phyloP scores from a whole-genome alignment of 2,329 filamentous ascomycete genomes.

The Colletotrichum siamense region DNA sequence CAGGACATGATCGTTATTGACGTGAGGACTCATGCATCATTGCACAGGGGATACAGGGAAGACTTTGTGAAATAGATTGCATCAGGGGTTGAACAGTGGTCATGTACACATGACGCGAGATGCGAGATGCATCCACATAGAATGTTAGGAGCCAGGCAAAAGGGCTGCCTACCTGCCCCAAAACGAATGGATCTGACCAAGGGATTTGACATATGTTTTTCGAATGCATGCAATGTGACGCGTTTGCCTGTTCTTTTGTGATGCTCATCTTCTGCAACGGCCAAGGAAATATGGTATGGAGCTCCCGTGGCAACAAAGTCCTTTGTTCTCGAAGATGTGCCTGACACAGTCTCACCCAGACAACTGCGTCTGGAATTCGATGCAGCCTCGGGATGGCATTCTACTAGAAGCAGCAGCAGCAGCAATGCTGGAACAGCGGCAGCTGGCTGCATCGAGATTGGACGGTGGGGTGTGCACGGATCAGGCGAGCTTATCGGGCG shows the following conservation, averaged over 20 bases:
- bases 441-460: background rate
- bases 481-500: conserved; percentile 6
- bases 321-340: background rate
- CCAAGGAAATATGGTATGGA: background rate
- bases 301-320: background rate
- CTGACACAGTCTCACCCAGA: background rate
- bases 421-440: background rate
- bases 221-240: background rate
- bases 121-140: background rate
- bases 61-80: background rate
- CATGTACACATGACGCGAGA: background rate
- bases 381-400: background rate
- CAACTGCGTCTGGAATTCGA: background rate
- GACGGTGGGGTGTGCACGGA: background rate
- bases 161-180: background rate
- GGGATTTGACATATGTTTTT: background rate
- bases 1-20: background rate
- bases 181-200: background rate
- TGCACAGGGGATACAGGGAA: background rate
- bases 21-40: background rate
- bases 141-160: background rate
- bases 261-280: background rate
- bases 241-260: background rate
- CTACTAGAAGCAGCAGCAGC: background rate
- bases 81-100: background rate